Conservation (phyloP, 768 basidiomycete genomes). For the Suillus weaverae region DNA sequence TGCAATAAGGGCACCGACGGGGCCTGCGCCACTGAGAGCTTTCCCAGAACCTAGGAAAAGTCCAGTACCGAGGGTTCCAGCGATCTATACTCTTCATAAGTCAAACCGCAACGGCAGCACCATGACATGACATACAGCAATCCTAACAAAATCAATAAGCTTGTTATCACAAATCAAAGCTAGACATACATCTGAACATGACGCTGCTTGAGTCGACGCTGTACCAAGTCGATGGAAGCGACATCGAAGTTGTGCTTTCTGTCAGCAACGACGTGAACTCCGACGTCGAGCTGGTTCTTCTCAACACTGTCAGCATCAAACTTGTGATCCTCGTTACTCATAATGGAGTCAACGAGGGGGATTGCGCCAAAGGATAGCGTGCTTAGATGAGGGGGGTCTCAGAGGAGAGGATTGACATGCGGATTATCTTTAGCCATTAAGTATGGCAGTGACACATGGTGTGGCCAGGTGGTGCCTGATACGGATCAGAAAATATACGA, state of each 20-base stretch:
- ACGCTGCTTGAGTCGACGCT: conserved; percentile 71
- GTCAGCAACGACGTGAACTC: conserved; percentile 14
- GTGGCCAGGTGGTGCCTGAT: conserved; percentile 2
- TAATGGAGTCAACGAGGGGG: neutral
- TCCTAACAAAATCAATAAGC: conserved; percentile 37
- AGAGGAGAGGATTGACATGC: neutral
- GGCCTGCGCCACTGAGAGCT: conserved; percentile 60
- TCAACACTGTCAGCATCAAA: conserved; percentile 10
- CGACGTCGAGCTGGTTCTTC: conserved; percentile 3
- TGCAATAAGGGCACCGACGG: conserved; percentile 64
- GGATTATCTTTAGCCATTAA: neutral
- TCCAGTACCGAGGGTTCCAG: conserved; percentile 75
- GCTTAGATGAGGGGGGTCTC: neutral
- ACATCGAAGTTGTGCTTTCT: conserved; percentile 48
- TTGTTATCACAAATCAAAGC: neutral
- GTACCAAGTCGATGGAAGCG: conserved; percentile 69
- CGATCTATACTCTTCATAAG: conserved; percentile 43
- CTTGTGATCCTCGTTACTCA: neutral
- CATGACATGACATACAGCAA: conserved; percentile 49
- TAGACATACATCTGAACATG: conserved; percentile 72
- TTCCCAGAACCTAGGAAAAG: conserved; percentile 71
- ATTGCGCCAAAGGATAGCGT: neutral
- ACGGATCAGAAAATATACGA: neutral
- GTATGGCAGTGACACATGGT: neutral
- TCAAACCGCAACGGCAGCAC: neutral